A percentile compares a stretch with the other conserved stretches of the same genome.
Conservation (phyloP, 495 filamentous ascomycete species). For the Xylaria castorea region DNA sequence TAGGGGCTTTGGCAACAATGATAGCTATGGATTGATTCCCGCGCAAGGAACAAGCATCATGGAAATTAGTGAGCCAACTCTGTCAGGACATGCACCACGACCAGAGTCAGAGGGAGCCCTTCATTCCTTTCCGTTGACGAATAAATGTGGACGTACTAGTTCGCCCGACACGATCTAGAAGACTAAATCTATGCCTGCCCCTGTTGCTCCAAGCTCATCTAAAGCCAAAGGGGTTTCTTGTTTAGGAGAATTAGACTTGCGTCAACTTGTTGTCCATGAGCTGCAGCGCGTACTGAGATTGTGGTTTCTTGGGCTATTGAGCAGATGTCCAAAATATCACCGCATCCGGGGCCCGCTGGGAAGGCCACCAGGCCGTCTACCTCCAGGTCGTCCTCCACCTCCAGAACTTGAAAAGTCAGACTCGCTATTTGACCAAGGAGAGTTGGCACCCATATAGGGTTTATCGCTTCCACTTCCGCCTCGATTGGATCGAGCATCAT, state of each 20-base stretch:
- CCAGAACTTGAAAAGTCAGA: conserved; percentile 46
- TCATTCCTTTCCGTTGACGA: background rate
- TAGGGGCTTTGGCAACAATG: background rate
- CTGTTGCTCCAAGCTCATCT: background rate
- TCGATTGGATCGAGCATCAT: conserved; percentile 36
- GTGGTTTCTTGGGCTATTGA: background rate
- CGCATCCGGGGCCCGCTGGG: conserved; percentile 52
- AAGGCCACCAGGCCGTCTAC: conserved; percentile 46
- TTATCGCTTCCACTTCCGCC: conserved; percentile 43
- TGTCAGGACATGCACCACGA: background rate
- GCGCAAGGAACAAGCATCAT: conserved; percentile 2
- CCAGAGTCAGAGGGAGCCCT: background rate
- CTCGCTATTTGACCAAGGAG: conserved; percentile 54
- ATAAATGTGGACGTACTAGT: background rate
- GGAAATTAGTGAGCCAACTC: background rate
- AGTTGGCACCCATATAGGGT: conserved; percentile 55
- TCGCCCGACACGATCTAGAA: background rate
- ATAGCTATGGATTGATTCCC: conserved; percentile 5
- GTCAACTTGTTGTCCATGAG: background rate
- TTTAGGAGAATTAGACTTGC: background rate
- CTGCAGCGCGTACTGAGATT: background rate
- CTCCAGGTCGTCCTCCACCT: conserved; percentile 44
- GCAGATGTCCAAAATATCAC: conserved; percentile 32
- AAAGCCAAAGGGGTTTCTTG: background rate
- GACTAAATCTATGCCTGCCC: background rate